Evolutionary conservation across 1,284 basidiomycete species (phyloP).

Genomic region (Earliella scabrosa): DNA sequence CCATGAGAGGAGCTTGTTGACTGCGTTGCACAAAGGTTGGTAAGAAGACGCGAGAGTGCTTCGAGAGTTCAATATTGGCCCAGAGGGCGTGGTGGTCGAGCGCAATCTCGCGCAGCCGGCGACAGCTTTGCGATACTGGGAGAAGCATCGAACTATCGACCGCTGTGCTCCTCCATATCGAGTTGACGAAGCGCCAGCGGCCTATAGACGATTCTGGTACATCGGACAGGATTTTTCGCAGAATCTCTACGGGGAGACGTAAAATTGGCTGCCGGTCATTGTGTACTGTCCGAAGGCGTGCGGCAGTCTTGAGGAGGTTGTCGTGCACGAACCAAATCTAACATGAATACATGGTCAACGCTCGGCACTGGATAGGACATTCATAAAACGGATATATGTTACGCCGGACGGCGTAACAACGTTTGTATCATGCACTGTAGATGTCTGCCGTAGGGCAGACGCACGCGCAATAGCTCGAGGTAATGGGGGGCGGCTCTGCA

Average conservation of each 20-base stretch:
- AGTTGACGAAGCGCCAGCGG: background rate
- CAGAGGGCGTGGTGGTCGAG: background rate
- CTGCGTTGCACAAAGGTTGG: background rate
- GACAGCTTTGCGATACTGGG: background rate
- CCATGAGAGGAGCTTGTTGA: background rate
- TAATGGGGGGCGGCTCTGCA: too few species aligned
- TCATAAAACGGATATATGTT: too few species aligned
- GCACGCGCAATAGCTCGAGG: too few species aligned
- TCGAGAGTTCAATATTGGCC: background rate
- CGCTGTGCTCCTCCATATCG: background rate
- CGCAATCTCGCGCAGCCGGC: constrained; percentile 1
- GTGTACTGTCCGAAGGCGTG: background rate
- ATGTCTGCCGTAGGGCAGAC: too few species aligned
- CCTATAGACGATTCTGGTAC: background rate
- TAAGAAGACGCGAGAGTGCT: background rate
- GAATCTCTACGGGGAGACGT: background rate
- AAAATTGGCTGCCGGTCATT: constrained; percentile 1
- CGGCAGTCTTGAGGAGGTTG: background rate
- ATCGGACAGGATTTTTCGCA: background rate
- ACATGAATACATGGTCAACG: background rate
- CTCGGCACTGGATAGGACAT: too few species aligned
- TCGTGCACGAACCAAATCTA: background rate
- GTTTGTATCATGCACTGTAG: too few species aligned
- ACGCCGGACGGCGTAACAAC: too few species aligned
- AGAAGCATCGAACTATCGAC: background rate